Evolutionary conservation across 805 yeast species (phyloP), one percentile per base, ranked within the genome.

Genomic region (Saturnispora sanitii): DNA sequence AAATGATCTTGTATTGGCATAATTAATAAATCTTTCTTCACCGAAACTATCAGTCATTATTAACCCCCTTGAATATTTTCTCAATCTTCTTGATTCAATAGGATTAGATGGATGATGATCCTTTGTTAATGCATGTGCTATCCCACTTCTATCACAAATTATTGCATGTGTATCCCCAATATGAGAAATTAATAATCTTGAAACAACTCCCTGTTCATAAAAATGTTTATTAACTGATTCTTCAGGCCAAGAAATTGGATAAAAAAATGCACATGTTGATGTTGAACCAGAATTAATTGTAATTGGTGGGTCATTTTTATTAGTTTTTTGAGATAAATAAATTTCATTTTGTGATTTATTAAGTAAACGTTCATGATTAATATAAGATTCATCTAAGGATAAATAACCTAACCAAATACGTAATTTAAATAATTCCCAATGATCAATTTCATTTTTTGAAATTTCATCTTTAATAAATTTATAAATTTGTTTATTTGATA

Each of bases 1-100:
- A 68, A 92, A 92, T 1, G 96, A 71, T 48, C 98, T 70, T 2
- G 98, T 92, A 54, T 92, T 92, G 18, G 96, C 95, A 55, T 78
- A 80, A 47, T 77, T 72, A 42, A 75, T 52, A 52, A 79, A 88
- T 43, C 97, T 58, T 54, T 82, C 85, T 53, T 87, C 94, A 6
- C 98, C 98, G 65, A 88, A 90, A 3, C 96, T 81, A 57, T 90
- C 97, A 6, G 82, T 77, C 78, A 75, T 73, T 54, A 81, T 73
- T 43, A 79, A 66, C 29, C 76, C 77, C 6, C 81, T 68, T 17
- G 79, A 66, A 50, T 69, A 82, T 46, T 74, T 72, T 21, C 82
- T 68, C 33, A 92, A 63, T 44, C 98, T 66, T 38, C 74, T 65
- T 2, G 82, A 71, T 60, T 92, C 98, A 9, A 75, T 65, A 1